A percentile compares a stretch with the other conserved stretches of the same genome.
phyloP scores from a whole-genome alignment of 495 filamentous ascomycete genomes.

The Aspergillus avenaceus region DNA sequence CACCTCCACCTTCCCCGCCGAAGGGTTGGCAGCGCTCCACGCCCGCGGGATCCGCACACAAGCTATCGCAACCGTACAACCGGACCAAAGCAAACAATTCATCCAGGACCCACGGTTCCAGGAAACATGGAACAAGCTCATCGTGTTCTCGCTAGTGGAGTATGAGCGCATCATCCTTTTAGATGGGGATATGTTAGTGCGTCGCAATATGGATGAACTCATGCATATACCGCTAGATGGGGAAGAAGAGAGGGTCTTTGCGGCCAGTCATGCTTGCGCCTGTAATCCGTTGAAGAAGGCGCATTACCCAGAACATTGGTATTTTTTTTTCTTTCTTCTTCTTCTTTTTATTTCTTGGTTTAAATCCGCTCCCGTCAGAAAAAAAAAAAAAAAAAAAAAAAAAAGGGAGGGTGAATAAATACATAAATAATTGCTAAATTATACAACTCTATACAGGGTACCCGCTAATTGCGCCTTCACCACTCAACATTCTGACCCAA shows the following conservation, averaged over 20 bases:
- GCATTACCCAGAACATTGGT: conserved; percentile 77
- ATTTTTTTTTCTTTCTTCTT: conserved; percentile 10
- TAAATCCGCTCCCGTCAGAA: too few species aligned
- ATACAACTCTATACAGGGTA: conserved; percentile 32
- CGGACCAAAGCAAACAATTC: conserved; percentile 11
- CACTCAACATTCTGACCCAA: conserved; percentile 56
- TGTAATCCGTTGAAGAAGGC: conserved; percentile 73
- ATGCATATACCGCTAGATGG: conserved; percentile 70
- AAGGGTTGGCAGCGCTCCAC: conserved; percentile 19
- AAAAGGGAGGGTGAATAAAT: too few species aligned
- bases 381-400: too few species aligned
- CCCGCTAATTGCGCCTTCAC: conserved; percentile 75
- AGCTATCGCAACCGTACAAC: conserved; percentile 15
- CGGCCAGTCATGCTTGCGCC: conserved; percentile 71
- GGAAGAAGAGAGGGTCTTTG: conserved; percentile 58
- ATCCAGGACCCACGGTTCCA: conserved; percentile 68
- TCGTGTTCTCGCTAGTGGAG: conserved; percentile 61
- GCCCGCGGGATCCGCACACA: conserved; percentile 18
- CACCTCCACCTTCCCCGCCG: conserved; percentile 21
- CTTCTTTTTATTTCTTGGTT: not conserved
- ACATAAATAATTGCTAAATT: conserved; percentile 14
- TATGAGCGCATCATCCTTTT: conserved; percentile 73
- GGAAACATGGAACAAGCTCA: conserved; percentile 83
- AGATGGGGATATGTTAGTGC: conserved; percentile 81
- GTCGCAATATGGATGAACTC: conserved; percentile 79